Evolutionary conservation across 2,329 filamentous ascomycete species (phyloP), one percentile per base, ranked within the genome.

Genomic region (Stachybotrys echinatus): DNA sequence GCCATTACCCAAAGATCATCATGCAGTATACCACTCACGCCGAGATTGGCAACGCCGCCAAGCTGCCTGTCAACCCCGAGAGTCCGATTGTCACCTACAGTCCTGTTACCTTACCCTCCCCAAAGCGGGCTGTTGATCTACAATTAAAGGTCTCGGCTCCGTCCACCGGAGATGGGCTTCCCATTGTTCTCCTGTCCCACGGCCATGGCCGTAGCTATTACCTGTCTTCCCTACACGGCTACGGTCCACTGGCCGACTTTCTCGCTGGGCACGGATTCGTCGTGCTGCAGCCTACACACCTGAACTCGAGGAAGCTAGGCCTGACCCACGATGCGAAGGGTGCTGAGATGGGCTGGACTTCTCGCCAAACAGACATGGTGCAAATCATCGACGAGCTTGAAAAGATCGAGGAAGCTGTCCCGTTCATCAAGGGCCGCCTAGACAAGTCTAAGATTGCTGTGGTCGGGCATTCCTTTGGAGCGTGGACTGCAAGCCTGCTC

Each of bases 191-290:
- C 2, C 50, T 63, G 1, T 61, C 61, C 6, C 61, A 64, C 5
- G 61, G 61, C 5, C 59, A 60, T 12, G 61, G 61, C 3, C 53
- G 42, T 2, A 61, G 55, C 50, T 60, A 61, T 45, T 64, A 55
- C 20, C 53, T 63, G 12, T 61, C 59, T 1, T 62, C 59, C 0
- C 53, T 53, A 18, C 56, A 61, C 17, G 61, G 59, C 1, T 63
- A 63, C 7, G 54, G 49, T 1, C 61, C 61, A 0, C 47, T 63
- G 3, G 54, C 40, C 1, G 59, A 62, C 14, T 63, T 59, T 49
- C 62, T 54, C 54, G 61, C 61, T 5, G 54, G 54, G 0, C 61
- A 61, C 34, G 61, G 61, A 5, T 62, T 64, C 23, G 59, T 55
- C 2, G 61, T 64, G 34, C 55, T 63, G 21, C 61, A 62, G 12